Base-by-base conservation (phyloP, 495 filamentous ascomycete species). In the Durotheca rogersii region DNA sequence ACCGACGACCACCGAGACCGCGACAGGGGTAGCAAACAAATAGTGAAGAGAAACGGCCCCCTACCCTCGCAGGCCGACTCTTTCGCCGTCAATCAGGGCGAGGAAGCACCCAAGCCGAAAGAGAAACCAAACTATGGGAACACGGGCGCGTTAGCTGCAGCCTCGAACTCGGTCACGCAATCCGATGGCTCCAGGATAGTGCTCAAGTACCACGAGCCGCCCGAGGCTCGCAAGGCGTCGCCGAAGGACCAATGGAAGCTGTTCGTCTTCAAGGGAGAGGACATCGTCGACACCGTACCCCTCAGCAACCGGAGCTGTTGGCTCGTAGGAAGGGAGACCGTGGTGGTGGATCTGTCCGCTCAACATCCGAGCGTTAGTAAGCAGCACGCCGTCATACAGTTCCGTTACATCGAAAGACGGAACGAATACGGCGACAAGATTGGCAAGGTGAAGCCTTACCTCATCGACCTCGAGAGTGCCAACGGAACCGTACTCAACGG, bases 331-430 rank as follows among this genome's bases (percentile, higher is more conserved):
- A 71, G 92, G 29, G 92, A 96, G 53, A 49, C 75, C 31, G 66
- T 81, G 6, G 84, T 98, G 18, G 90, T 87, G 4, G 93, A 98
- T 62, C 77, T 95, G 27, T 73, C 82, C 4, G 80, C 90, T 18
- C 90, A 94, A 56, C 90, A 98, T 64, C 91, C 90, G 16, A 96
- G 90, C 64, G 84, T 87, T 62, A 91, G 87, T 47, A 91, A 90
- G 62, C 93, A 98, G 69, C 93, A 98, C 69, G 94, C 93, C 3
- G 94, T 90, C 18, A 75, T 98, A 25, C 93, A 98, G 66, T 98
- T 97, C 59, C 81, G 94, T 33, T 85, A 87, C 64, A 80, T 87
- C 15, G 84, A 85, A 56, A 90, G 86, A 68, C 79, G 78, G 49
- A 89, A 93, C 61, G 90, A 95, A 62, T 93, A 78, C 65, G 92